Conservation (phyloP, 2,329 filamentous ascomycete species). For the Clonostachys byssicola region DNA sequence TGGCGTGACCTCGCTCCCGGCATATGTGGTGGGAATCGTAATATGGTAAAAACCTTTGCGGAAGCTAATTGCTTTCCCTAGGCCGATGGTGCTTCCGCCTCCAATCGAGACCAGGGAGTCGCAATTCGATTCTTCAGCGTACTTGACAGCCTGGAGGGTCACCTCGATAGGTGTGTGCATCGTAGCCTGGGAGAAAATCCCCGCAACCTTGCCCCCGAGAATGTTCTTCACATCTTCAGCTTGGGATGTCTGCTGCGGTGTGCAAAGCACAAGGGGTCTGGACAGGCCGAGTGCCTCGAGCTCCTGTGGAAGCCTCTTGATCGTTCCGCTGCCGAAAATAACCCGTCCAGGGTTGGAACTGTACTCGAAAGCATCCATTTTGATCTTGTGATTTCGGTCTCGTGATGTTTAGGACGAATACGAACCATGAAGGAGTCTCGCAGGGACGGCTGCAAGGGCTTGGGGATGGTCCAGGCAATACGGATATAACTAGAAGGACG, state of each 20-base stretch:
- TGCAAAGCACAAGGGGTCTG: conserved; percentile 51
- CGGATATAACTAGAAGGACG: too few species aligned
- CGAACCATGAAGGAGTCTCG: too few species aligned
- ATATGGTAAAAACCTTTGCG: conserved; percentile 48
- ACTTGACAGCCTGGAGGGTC: conserved; percentile 48
- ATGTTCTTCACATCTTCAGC: conserved; percentile 7
- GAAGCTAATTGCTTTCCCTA: conserved; percentile 52
- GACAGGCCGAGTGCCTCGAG: conserved; percentile 38
- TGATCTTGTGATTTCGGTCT: conserved; percentile 2
- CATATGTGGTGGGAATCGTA: conserved; percentile 57
- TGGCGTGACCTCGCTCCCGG: conserved; percentile 60
- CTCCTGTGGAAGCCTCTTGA: conserved; percentile 39
- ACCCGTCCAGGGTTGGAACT: conserved; percentile 45
- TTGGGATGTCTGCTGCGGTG: conserved; percentile 23
- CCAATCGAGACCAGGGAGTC: conserved; percentile 57
- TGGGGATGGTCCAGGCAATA: too few species aligned
- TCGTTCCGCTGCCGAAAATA: conserved; percentile 50
- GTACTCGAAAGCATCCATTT: conserved; percentile 52
- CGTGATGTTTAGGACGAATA: neutral
- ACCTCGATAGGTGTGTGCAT: conserved; percentile 59
- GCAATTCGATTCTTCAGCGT: conserved; percentile 34
- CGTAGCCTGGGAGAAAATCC: conserved; percentile 44
- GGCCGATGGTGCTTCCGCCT: conserved; percentile 56
- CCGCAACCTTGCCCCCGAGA: conserved; percentile 6
- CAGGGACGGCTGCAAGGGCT: too few species aligned